Conservation (phyloP, 1,139 yeast species). For the Yamadazyma kanchanaburiensis region DNA sequence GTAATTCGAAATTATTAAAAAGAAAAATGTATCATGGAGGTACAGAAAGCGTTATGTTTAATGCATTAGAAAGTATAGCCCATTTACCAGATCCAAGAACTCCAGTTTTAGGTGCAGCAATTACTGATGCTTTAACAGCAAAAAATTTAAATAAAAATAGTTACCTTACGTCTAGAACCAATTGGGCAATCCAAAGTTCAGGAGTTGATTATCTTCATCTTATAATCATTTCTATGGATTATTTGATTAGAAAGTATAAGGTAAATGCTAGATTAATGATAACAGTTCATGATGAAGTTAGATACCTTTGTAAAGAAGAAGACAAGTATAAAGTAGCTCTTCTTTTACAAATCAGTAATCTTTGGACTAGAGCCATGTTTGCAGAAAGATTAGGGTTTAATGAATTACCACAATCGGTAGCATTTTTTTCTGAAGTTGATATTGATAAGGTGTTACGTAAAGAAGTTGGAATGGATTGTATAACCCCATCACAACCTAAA, state of each 20-base stretch:
- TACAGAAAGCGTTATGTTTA: slow-evolving; percentile 88
- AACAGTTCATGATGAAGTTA: slow-evolving; percentile 93
- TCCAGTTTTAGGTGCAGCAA: slow-evolving; percentile 91
- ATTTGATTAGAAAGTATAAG: slow-evolving; percentile 58
- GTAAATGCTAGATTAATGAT: slow-evolving; percentile 78
- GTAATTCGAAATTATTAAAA: slow-evolving; percentile 22
- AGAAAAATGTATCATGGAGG: slow-evolving; percentile 78
- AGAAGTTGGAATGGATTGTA: slow-evolving; percentile 83
- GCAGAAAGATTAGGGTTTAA: slow-evolving; percentile 87
- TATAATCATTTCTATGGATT: slow-evolving; percentile 83
- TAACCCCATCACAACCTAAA: slow-evolving; percentile 80
- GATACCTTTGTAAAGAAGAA: slow-evolving; percentile 72
- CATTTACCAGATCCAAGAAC: slow-evolving; percentile 80
- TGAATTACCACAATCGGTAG: slow-evolving; percentile 92
- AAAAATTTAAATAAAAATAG: slow-evolving; percentile 61
- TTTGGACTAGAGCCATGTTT: slow-evolving; percentile 97
- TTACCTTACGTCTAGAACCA: slow-evolving; percentile 85
- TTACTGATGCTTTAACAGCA: slow-evolving; percentile 77
- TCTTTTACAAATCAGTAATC: slow-evolving; percentile 80
- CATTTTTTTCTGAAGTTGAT: slow-evolving; percentile 93
- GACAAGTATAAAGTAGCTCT: slow-evolving; percentile 76
- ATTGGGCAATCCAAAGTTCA: slow-evolving; percentile 98
- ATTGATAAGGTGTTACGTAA: slow-evolving; percentile 84
- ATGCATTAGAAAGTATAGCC: slow-evolving; percentile 84
- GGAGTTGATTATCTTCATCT: slow-evolving; percentile 96